Evolutionary conservation across 148 eudicot genomes (phyloP).

Genomic region (Diospyros kaki): DNA sequence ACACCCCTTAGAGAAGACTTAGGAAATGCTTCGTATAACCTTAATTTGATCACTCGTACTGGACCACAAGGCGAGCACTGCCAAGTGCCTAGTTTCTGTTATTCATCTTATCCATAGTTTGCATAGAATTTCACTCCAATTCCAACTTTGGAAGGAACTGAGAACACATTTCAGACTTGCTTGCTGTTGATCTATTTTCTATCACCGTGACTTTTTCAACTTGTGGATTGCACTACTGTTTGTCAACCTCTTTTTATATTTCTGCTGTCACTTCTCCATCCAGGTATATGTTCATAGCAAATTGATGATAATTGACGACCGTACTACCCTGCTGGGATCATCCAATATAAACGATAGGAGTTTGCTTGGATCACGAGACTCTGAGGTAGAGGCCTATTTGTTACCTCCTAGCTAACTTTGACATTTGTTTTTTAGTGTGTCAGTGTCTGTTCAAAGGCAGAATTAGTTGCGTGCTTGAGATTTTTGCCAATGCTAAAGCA

Average conservation of each 20-base stretch:
- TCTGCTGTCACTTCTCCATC: slow-evolving; percentile 15
- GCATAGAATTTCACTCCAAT: neutral
- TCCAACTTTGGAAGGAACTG: neutral
- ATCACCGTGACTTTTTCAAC: neutral
- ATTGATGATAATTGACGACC: slow-evolving; percentile 90
- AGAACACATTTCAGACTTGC: slow-evolving; percentile 1
- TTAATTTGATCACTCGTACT: neutral
- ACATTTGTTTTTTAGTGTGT: neutral
- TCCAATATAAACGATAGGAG: slow-evolving; percentile 97
- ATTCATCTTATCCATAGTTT: neutral
- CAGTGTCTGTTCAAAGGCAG: neutral
- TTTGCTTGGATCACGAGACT: slow-evolving; percentile 94
- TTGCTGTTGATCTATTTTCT: neutral
- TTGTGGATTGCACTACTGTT: slow-evolving; percentile 2
- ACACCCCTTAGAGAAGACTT: neutral
- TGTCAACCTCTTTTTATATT: slow-evolving; percentile 4
- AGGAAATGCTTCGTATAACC: neutral
- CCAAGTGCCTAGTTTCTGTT: neutral
- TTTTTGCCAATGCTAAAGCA: neutral
- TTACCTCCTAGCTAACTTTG: slow-evolving; percentile 3
- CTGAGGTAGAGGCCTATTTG: slow-evolving; percentile 53
- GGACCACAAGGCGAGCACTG: neutral
- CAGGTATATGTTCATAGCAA: slow-evolving; percentile 99
- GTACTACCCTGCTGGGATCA: slow-evolving; percentile 71
- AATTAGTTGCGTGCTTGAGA: neutral